Percentiles rank a stretch among this genome's conserved stretches.
Conservation (phyloP, 257 asterid species). For the Fraxinus americana region DNA sequence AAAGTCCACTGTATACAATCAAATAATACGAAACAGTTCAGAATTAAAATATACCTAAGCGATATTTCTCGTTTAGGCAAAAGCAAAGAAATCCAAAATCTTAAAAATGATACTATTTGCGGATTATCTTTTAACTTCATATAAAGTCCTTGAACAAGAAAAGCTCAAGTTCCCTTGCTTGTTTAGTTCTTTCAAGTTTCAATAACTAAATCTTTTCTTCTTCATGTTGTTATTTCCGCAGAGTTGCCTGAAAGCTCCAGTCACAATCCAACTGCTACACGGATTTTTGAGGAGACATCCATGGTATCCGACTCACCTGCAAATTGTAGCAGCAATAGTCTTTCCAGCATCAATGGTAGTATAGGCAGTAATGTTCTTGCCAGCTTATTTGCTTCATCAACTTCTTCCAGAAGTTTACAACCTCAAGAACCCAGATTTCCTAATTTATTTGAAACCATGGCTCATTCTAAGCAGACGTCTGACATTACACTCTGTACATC, state of each 20-base stretch:
- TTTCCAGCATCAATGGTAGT: constrained; percentile 42
- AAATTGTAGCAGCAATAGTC: constrained; percentile 32
- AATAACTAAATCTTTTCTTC: constrained; percentile 4
- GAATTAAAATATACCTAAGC: constrained; percentile 24
- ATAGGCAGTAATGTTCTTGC: constrained; percentile 40
- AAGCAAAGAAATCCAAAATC: constrained; percentile 26
- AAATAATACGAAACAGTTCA: constrained; percentile 8
- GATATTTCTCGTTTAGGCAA: constrained; percentile 25
- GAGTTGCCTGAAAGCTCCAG: constrained; percentile 32
- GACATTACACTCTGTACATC: constrained; percentile 35
- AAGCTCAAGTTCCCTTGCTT: constrained; percentile 25
- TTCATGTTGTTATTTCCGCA: constrained; percentile 21
- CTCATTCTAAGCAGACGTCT: constrained; percentile 27
- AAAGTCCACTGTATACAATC: background rate
- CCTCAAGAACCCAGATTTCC: constrained; percentile 35
- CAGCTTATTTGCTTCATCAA: constrained; percentile 50
- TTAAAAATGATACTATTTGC: constrained; percentile 26
- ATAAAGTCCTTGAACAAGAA: constrained; percentile 32
- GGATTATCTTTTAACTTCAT: constrained; percentile 34
- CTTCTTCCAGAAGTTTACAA: constrained; percentile 37
- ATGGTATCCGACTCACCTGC: constrained; percentile 23
- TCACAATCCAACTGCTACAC: constrained; percentile 23
- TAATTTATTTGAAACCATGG: constrained; percentile 28
- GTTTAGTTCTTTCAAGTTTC: constrained; percentile 2
- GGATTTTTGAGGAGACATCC: constrained; percentile 35